A percentile compares a stretch with the other conserved stretches of the same genome.
phyloP scores from a whole-genome alignment of 495 filamentous ascomycete genomes.

The Neurospora tetraspora region DNA sequence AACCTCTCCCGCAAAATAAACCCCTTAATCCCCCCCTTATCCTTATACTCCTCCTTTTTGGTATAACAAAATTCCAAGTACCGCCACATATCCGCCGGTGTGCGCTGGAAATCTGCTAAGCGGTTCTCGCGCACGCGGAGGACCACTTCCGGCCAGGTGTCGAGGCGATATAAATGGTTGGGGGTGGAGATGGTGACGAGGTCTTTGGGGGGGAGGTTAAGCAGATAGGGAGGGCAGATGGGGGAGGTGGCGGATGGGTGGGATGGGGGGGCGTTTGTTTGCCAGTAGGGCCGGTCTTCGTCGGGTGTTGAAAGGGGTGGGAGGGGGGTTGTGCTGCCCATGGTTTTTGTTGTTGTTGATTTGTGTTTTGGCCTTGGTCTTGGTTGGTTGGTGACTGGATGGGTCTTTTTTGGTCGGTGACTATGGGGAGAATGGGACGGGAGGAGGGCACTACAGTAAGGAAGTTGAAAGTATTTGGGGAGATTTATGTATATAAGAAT shows the following conservation, averaged over 20 bases:
- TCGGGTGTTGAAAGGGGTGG: too few relatives aligned
- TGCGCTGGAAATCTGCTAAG: slow-evolving; percentile 62
- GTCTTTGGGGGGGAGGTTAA: slow-evolving; percentile 45
- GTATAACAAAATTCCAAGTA: slow-evolving; percentile 58
- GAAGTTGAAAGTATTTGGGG: neutral
- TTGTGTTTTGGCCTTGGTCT: too few relatives aligned
- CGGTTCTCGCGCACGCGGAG: slow-evolving; percentile 55
- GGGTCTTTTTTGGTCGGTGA: too few relatives aligned
- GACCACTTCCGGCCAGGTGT: slow-evolving; percentile 56
- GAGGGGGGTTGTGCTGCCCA: too few relatives aligned
- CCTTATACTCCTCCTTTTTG: slow-evolving; percentile 49
- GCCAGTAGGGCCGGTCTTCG: too few relatives aligned
- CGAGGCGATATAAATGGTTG: slow-evolving; percentile 46
- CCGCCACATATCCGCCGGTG: slow-evolving; percentile 60
- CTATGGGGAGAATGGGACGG: too few relatives aligned
- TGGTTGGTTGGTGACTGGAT: too few relatives aligned
- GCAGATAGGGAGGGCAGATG: slow-evolving; percentile 61
- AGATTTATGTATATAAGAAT: too few relatives aligned
- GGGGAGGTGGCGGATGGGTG: slow-evolving; percentile 47
- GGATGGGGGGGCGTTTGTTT: slow-evolving; percentile 55
- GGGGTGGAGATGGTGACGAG: slow-evolving; percentile 52
- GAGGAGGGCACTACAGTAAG: too few relatives aligned
- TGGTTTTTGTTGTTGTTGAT: too few relatives aligned
- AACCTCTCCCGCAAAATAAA: slow-evolving; percentile 61
- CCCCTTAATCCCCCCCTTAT: slow-evolving; percentile 58